Evolutionary conservation across 306 rosid genomes (phyloP), one percentile per base, ranked within the genome.

Genomic region (Neltuma alba): DNA sequence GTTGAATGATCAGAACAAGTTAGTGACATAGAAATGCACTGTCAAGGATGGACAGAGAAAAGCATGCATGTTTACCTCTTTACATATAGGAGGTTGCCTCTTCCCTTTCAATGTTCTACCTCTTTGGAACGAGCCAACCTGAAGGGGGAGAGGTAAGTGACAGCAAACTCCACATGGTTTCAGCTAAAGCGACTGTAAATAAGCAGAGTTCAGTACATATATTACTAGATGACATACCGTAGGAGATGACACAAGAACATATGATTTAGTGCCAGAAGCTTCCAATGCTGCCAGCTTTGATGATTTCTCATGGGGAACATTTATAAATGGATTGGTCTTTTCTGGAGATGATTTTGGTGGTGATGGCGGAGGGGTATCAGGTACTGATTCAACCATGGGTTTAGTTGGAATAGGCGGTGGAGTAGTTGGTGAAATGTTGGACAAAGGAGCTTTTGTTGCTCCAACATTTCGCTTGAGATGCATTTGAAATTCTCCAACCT

Each of bases 401-500:
- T 79, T 47, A 42, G 87, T 67, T 76, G 95, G 93, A 87, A 92
- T 79, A 72, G 89, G 95, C 13, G 90, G 93, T 1, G 92, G 82
- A 44, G 76, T 74, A 27, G 63, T 83, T 36, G 95, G 97, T 0
- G 90, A 89, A 84, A 89, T 86, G 87, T 72, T 76, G 66, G 95
- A 83, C 81, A 86, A 13, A 6, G 90, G 91, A 75, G 85, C 75
- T 68, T 52, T 77, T 57, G 87, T 83, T 55, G 68, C 93, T 82
- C 91, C 97, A 76, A 92, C 34, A 54, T 87, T 89, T 61, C 97
- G 89, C 90, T 87, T 92, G 72, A 92, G 66, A 83, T 90, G 93
- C 97, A 92, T 92, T 82, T 92, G 91, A 82, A 87, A 90, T 57
- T 89, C 97, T 79, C 97, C 97, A 83, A 92, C 85, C 97, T 92